These are phyloP conservation scores for Nakazawaea pomicola DNA, from an alignment of 805 yeast species.

Conservation along the genomic window DNA sequence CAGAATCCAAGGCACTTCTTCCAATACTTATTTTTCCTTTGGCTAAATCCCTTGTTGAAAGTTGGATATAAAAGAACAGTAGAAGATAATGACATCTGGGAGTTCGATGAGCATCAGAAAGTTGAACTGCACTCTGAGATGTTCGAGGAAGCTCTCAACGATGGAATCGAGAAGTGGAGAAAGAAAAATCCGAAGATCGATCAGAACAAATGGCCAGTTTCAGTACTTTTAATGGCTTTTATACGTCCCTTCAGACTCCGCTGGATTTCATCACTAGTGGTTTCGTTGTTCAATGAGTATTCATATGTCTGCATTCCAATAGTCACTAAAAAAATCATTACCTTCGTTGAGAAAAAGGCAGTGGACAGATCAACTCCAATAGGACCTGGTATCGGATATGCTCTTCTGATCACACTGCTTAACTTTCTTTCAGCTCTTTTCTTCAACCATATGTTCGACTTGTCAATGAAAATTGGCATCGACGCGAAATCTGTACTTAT, in stretches of 20 bases:
- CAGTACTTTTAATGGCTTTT: constrained; percentile 30
- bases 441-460: constrained; percentile 30
- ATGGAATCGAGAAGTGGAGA: neutral
- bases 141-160: neutral
- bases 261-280: neutral
- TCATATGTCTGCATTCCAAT: constrained; percentile 51
- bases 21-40: constrained; percentile 44
- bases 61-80: constrained; percentile 61
- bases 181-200: constrained; percentile 30
- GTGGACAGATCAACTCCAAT: neutral
- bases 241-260: constrained; percentile 27
- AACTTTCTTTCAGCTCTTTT: neutral
- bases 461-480: constrained; percentile 32
- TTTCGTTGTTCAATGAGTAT: neutral
- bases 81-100: constrained; percentile 49
- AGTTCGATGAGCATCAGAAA: constrained; percentile 29
- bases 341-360: constrained; percentile 51
- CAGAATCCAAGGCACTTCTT: constrained; percentile 25
- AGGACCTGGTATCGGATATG: constrained; percentile 5
- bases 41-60: constrained; percentile 52
- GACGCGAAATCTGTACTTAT: constrained; percentile 63
- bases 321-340: constrained; percentile 57
- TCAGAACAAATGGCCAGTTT: constrained; percentile 36
- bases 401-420: neutral
- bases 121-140: constrained; percentile 18